Evolutionary conservation across 1,284 basidiomycete genomes (phyloP), one percentile per base, ranked within the genome.

Genomic region (Fomitopsis betulina): DNA sequence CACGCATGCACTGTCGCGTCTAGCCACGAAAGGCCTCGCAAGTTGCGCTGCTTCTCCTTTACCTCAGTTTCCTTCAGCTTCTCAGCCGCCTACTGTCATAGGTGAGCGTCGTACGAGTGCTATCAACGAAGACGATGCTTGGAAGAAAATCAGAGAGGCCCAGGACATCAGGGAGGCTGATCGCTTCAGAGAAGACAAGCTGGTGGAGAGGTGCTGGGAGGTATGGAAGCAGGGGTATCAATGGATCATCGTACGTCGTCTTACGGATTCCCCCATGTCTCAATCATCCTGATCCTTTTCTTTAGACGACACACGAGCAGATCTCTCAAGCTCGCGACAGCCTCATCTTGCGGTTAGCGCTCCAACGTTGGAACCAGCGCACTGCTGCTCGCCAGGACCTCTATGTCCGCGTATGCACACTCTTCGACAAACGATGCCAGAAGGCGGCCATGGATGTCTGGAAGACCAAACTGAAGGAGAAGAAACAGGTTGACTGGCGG

Each of bases 161-260:
- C 80, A 83, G 61, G 84, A 90, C 64, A 85, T 91, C 66, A 76
- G 81, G 64, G 81, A 83, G 40, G 90, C 91, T n/a, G 87, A 85
- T 67, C 75, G 76, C 56, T 91, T 86, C 70, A 76, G 85, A 54
- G 75, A 82, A 37, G 82, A 85, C 55, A 78, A 76, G 54, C 73
- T 91, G 56, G 56, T 89, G 25, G 83, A 86, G 65, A 81, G 82
- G 17, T 91, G 82, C 65, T 89, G 84, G 81, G 79, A 84, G 49
- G 79, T 86, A 54, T 93, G 90, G 90, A 78, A 75, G 56, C 79
- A 84, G 64, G 83, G 84, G 1, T 80, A 80, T 64, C 69, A 81
- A 43, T 91, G 90, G 89, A 81, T 89, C 62, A 72, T 78, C 61
- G 90, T 92, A 71, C 61, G 88, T 76, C 13, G 23, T 3, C 6